Base-by-base conservation (phyloP, 495 filamentous ascomycete genomes). In the Aspergillus saccharolyticus region DNA sequence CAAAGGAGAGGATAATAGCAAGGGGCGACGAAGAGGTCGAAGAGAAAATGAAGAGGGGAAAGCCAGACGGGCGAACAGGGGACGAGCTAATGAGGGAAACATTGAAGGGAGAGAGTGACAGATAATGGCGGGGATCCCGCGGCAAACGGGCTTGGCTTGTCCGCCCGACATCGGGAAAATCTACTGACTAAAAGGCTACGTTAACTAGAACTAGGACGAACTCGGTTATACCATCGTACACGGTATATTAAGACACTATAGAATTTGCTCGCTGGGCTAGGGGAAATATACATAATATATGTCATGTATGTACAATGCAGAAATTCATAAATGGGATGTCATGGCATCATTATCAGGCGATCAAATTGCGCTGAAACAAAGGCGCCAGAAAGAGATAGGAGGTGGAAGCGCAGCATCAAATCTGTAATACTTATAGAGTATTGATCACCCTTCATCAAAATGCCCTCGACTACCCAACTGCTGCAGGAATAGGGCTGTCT, bases 401-500 rank as follows among this genome's bases (percentile, higher is more conserved):
- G 25, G 10, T 4, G 25, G 25, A 30, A 30, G 25, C n/a, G n/a
- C n/a, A n/a, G n/a, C n/a, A 39, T 39, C 33, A 12, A 15, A 12
- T 5, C 33, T 39, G 33, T 10, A 39, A 39, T 2, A 15, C 10
- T 39, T 12, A 39, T 2, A 30, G 25, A 30, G 25, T n/a, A n/a
- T n/a, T n/a, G 10, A 30, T 30, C 25, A 10, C 50, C 54, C 17
- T 57, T 54, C 17, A 24, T 47, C 33, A 2, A 39, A 39, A 12
- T 39, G 5, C 28, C 59, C 59, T 45, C 63, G 9, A 3, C 53
- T 60, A 14, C 64, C 63, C 15, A 78, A 60, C 53, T 85, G 80
- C 57, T 85, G 82, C 76, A 96, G 77, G 33, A 96, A 73, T 19
- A 74, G 72, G 18, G 88, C 81, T 17, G 89, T 85, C 66, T 94